These are phyloP conservation scores for Komagataella phaffii DNA, from an alignment of 805 yeast species.

Conservation along the genomic window DNA sequence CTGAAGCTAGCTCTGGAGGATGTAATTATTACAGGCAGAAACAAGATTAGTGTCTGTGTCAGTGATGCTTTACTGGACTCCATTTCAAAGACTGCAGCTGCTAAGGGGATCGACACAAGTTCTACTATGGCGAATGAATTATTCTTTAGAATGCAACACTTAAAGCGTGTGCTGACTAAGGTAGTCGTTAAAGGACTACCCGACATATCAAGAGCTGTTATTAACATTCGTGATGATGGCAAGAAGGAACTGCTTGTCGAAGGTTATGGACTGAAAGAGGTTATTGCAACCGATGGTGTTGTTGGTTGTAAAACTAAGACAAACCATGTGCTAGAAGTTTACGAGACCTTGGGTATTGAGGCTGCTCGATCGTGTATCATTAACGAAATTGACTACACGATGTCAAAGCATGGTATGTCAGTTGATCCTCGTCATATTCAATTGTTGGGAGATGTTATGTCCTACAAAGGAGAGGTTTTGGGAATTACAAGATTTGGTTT, in stretches of 20 bases:
- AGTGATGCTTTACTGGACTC: slow-evolving; percentile 23
- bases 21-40: slow-evolving; percentile 52
- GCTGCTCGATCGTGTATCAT: slow-evolving; percentile 93
- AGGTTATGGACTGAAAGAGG: slow-evolving; percentile 93
- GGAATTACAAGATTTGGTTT: slow-evolving; percentile 97
- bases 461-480: slow-evolving; percentile 94
- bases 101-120: slow-evolving; percentile 18
- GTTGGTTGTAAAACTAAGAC: slow-evolving; percentile 78
- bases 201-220: slow-evolving; percentile 89
- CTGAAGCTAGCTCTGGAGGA: slow-evolving; percentile 68
- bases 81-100: slow-evolving; percentile 22
- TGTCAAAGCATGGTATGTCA: slow-evolving; percentile 99
- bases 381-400: slow-evolving; percentile 90
- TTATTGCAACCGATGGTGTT: slow-evolving; percentile 96
- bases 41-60: slow-evolving; percentile 54
- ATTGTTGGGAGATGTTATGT: slow-evolving; percentile 95
- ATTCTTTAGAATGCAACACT: slow-evolving; percentile 80
- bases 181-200: slow-evolving; percentile 91
- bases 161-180: slow-evolving; percentile 73
- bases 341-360: slow-evolving; percentile 86
- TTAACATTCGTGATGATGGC: slow-evolving; percentile 77
- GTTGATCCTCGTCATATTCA: slow-evolving; percentile 99
- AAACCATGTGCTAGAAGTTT: slow-evolving; percentile 86
- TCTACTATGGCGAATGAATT: slow-evolving; percentile 32
- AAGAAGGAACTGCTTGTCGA: slow-evolving; percentile 89